Evolutionary conservation across 164 flowering plant species (phyloP).

Genomic region (Berberis thunbergii): DNA sequence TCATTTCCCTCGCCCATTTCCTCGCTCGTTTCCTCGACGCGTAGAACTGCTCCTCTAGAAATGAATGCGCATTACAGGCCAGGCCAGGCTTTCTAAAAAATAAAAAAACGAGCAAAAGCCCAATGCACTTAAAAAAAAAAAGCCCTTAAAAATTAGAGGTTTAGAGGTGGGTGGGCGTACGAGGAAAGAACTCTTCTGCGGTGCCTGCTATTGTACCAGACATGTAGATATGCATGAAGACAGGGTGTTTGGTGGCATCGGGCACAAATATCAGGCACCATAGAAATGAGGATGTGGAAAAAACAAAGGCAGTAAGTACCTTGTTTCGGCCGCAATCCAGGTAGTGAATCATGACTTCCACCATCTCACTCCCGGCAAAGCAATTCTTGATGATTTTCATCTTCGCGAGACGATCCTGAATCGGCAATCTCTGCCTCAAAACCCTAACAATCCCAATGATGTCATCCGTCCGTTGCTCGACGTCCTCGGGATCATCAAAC

Average conservation of each 20-base stretch:
- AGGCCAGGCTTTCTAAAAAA: too few relatives aligned
- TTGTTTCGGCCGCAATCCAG: conserved; percentile 55
- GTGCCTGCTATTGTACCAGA: too few relatives aligned
- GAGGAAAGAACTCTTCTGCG: too few relatives aligned
- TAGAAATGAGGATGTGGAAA: not conserved
- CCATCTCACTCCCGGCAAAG: conserved; percentile 64
- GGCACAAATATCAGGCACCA: not conserved
- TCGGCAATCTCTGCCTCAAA: conserved; percentile 66
- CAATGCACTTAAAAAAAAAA: too few relatives aligned
- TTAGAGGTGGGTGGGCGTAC: too few relatives aligned
- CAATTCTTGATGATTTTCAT: conserved; percentile 83
- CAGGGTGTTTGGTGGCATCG: not conserved
- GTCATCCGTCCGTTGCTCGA: conserved; percentile 42
- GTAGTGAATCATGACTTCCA: conserved; percentile 52
- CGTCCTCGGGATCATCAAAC: conserved; percentile 51
- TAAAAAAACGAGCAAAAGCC: too few relatives aligned
- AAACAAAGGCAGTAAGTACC: conserved; percentile 25
- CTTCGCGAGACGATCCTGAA: conserved; percentile 72
- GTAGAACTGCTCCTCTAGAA: too few relatives aligned
- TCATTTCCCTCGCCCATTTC: too few relatives aligned
- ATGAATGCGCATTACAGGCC: too few relatives aligned
- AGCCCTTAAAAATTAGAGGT: too few relatives aligned
- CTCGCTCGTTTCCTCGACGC: too few relatives aligned
- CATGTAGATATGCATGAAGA: not conserved
- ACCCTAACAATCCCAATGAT: conserved; percentile 45